Percentiles rank a stretch among this genome's conserved stretches.
phyloP scores from a whole-genome alignment of 148 eudicot genomes.

The Agrostemma githago region DNA sequence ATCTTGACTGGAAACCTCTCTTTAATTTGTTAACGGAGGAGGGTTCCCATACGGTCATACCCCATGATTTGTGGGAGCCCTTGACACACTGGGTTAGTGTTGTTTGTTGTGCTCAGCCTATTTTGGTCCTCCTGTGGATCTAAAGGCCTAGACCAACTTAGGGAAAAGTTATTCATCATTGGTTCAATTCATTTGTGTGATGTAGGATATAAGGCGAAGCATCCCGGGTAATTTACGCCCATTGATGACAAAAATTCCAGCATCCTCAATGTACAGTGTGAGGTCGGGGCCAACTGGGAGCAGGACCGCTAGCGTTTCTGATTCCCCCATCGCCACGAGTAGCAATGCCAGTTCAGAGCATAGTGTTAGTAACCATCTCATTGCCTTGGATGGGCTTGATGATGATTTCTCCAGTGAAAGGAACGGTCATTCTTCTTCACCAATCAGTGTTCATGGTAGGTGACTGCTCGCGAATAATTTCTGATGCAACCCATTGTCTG shows the following conservation, averaged over 20 bases:
- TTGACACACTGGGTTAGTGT: background rate
- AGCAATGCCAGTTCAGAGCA: slow-evolving; percentile 89
- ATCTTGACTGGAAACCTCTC: background rate
- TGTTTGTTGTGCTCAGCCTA: background rate
- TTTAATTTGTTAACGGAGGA: background rate
- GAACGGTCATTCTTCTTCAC: slow-evolving; percentile 33
- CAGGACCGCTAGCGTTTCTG: slow-evolving; percentile 69
- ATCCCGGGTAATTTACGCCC: slow-evolving; percentile 87
- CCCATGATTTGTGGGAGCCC: background rate
- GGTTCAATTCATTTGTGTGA: slow-evolving; percentile 11
- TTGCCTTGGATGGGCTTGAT: slow-evolving; percentile 49
- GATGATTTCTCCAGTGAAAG: slow-evolving; percentile 58
- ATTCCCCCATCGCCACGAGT: slow-evolving; percentile 97
- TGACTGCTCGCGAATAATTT: slow-evolving; percentile 18
- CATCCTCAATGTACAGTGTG: slow-evolving; percentile 97
- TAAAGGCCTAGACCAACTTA: background rate
- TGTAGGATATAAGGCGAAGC: slow-evolving; percentile 81
- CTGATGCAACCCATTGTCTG: background rate
- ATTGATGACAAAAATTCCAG: slow-evolving; percentile 93
- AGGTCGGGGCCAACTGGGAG: slow-evolving; percentile 73
- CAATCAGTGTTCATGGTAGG: slow-evolving; percentile 41
- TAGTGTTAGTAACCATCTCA: slow-evolving; percentile 70
- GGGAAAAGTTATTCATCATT: background rate
- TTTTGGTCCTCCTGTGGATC: background rate
- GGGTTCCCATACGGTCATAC: background rate